These are phyloP conservation scores for Haberlea rhodopensis DNA, from an alignment of 257 asterid species.

Conservation along the genomic window DNA sequence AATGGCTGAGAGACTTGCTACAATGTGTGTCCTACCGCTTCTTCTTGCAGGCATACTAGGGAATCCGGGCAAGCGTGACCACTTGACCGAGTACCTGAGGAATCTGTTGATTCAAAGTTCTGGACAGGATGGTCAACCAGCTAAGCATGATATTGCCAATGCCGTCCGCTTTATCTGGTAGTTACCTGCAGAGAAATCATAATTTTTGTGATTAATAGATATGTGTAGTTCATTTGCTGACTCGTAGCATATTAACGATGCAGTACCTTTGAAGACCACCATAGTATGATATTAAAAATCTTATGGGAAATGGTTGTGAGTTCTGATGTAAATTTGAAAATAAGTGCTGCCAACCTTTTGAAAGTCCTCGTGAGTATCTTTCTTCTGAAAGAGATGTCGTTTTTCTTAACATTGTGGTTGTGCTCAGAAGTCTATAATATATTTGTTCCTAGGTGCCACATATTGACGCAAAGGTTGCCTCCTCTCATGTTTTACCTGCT, in stretches of 20 bases:
- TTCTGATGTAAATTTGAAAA: constrained; percentile 62
- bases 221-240: constrained; percentile 24
- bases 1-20: constrained; percentile 65
- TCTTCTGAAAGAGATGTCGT: constrained; percentile 19
- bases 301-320: constrained; percentile 97
- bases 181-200: constrained; percentile 27
- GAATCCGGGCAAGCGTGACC: constrained; percentile 62
- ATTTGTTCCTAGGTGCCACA: constrained; percentile 65
- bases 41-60: constrained; percentile 97
- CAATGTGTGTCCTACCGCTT: constrained; percentile 83
- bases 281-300: constrained; percentile 67
- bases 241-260: constrained; percentile 28
- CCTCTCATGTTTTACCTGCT: constrained; percentile 91
- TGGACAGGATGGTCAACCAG: constrained; percentile 53
- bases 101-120: constrained; percentile 60
- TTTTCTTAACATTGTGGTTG: constrained; percentile 12
- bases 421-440: constrained; percentile 18
- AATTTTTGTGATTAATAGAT: constrained; percentile 1
- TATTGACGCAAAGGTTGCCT: constrained; percentile 77
- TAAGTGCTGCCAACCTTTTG: constrained; percentile 72
- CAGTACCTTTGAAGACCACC: constrained; percentile 89
- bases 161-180: constrained; percentile 93
- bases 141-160: constrained; percentile 66
- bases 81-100: constrained; percentile 69
- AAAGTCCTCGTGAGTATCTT: constrained; percentile 73